Percentiles rank a stretch among this genome's conserved stretches.
These are phyloP conservation scores for Arctium lappa DNA, from an alignment of 129 eudicot genomes.

Conservation along the genomic window DNA sequence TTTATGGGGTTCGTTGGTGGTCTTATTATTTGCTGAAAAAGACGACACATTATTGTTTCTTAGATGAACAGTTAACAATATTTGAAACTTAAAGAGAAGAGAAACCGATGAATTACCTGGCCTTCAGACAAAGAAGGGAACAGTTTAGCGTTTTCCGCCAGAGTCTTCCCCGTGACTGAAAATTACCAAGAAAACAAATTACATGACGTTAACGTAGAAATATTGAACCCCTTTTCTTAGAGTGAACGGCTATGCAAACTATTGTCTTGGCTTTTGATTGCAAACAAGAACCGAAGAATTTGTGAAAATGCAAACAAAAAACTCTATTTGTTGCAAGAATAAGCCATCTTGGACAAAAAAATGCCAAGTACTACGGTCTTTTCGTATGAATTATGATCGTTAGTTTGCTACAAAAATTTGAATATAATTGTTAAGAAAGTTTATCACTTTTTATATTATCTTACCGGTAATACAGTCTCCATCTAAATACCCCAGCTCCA, in stretches of 20 bases:
- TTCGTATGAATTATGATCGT: not conserved
- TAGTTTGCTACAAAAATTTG: not conserved
- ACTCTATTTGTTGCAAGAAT: not conserved
- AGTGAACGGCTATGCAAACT: not conserved
- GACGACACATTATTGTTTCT: not conserved
- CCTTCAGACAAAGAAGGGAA: constrained; percentile 84
- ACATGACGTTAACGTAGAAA: not conserved
- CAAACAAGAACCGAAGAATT: not conserved
- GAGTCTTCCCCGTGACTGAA: constrained; percentile 85
- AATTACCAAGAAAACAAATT: not conserved
- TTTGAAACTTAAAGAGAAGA: not conserved
- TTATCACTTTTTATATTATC: not conserved
- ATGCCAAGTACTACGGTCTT: not conserved
- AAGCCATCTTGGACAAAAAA: not conserved
- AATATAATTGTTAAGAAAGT: not conserved
- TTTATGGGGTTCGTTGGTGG: constrained; percentile 86
- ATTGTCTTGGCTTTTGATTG: too few relatives aligned
- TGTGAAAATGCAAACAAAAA: not conserved
- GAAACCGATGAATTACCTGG: constrained; percentile 48
- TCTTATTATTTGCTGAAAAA: constrained; percentile 83
- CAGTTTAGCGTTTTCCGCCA: constrained; percentile 92
- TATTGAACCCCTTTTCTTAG: not conserved
- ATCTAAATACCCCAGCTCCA: constrained; percentile 82
- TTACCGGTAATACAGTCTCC: constrained; percentile 97
- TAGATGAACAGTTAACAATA: not conserved